Percentiles rank a stretch among this genome's conserved stretches.
Conservation (phyloP, 192 early-diverging fungal species). For the Umbelopsis sp. region DNA sequence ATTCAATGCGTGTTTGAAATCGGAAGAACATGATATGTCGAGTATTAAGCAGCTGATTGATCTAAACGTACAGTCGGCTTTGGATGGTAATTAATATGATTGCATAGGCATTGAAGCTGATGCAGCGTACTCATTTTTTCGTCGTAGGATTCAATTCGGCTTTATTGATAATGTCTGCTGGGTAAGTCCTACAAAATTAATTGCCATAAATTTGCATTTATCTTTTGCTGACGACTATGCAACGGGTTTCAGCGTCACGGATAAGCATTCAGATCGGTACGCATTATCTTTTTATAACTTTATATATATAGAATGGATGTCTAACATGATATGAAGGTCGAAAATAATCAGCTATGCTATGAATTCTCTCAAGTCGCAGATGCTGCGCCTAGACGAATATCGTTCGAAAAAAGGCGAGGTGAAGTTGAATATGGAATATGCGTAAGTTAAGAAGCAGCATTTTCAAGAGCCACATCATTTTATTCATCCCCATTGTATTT, state of each 20-base stretch:
- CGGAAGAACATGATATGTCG: slow-evolving; percentile 6
- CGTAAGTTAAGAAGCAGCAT: not conserved
- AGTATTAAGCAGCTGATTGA: slow-evolving; percentile 4
- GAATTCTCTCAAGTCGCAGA: not conserved
- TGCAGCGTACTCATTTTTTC: no score
- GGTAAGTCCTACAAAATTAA: no score
- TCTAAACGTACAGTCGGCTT: slow-evolving; percentile 1
- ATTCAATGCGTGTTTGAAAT: not conserved
- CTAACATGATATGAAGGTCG: not conserved
- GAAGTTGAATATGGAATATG: not conserved
- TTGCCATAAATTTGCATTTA: no score
- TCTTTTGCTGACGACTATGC: no score
- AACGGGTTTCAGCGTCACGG: no score
- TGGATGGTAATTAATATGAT: not conserved
- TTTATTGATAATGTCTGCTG: not conserved
- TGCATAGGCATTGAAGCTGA: not conserved
- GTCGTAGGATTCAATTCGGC: slow-evolving; percentile 3
- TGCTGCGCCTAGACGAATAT: not conserved
- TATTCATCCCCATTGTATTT: no score
- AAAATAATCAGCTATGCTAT: slow-evolving; percentile 12
- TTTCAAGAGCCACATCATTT: no score
- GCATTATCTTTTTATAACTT: no score
- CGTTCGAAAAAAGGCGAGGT: not conserved
- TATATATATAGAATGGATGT: not conserved
- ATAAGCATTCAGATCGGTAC: no score